These are phyloP conservation scores for Puccinia coronata DNA, from an alignment of 1,284 basidiomycete genomes.

Conservation along the genomic window DNA sequence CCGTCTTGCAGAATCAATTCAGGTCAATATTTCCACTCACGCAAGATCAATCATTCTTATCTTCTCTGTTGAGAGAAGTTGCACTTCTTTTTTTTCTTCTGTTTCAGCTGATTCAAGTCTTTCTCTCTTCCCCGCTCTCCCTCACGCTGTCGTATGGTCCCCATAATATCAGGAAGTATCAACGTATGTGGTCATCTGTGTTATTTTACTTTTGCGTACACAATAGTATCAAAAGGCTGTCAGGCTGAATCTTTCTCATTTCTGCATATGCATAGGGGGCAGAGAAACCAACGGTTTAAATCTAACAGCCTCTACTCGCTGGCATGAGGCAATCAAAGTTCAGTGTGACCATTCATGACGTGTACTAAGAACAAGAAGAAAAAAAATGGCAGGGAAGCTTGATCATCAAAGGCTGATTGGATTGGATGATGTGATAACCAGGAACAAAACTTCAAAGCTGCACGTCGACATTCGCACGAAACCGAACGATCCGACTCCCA, in stretches of 20 bases:
- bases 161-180: not conserved
- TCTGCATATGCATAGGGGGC: not conserved
- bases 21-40: not conserved
- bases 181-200: not conserved
- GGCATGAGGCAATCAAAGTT: slow-evolving; percentile 54
- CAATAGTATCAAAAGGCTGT: not conserved
- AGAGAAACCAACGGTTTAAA: slow-evolving; percentile 50
- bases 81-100: not conserved
- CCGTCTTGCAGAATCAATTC: not conserved
- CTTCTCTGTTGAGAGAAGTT: not conserved
- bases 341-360: not conserved
- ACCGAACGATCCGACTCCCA: slow-evolving; percentile 34
- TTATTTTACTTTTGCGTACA: not conserved
- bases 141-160: not conserved
- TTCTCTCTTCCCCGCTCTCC: no score
- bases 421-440: not conserved
- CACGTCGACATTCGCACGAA: slow-evolving; percentile 4
- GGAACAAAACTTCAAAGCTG: slow-evolving; percentile 7
- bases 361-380: not conserved
- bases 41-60: not conserved
- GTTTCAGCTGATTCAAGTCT: not conserved
- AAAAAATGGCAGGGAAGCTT: not conserved
- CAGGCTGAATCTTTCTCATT: not conserved
- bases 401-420: not conserved
- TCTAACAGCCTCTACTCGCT: slow-evolving; percentile 52